Percentiles rank a stretch among this genome's conserved stretches.
phyloP scores from a whole-genome alignment of 2,329 filamentous ascomycete genomes.

The Claviceps digitariae region DNA sequence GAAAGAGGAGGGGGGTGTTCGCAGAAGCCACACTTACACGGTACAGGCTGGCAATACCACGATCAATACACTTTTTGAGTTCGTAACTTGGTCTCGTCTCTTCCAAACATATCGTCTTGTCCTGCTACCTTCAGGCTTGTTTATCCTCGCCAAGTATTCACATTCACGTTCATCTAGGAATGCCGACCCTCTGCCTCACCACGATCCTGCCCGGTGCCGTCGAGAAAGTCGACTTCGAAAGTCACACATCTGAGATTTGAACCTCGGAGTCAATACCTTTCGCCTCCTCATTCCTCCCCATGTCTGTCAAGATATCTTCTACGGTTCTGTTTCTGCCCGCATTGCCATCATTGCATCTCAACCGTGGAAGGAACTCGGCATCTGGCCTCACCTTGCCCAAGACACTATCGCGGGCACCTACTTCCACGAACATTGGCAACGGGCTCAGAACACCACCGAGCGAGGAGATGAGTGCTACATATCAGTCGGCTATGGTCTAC shows the following conservation, averaged over 20 bases:
- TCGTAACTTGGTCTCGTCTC: neutral
- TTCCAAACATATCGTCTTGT: neutral
- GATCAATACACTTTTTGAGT: neutral
- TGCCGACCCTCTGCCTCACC: neutral
- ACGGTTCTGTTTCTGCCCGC: constrained; percentile 10
- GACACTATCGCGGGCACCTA: constrained; percentile 10
- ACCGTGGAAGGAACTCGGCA: constrained; percentile 9
- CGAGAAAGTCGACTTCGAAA: constrained; percentile 8
- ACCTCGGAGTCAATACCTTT: neutral
- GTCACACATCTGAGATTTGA: neutral
- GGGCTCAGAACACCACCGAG: constrained; percentile 37
- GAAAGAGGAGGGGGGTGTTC: constrained; percentile 4
- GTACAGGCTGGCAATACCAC: neutral
- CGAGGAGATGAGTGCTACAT: constrained; percentile 40
- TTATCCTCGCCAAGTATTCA: neutral
- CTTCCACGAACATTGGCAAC: constrained; percentile 12
- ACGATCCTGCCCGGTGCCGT: neutral
- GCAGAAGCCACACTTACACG: constrained; percentile 5
- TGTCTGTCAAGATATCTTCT: constrained; percentile 16
- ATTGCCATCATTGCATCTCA: constrained; percentile 11
- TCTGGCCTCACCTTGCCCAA: constrained; percentile 12
- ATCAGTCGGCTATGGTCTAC: constrained; percentile 34
- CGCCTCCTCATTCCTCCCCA: constrained; percentile 7
- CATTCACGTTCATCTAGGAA: neutral
- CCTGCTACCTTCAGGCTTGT: neutral